phyloP scores from a whole-genome alignment of 495 filamentous ascomycete genomes.

The Neurospora sp. region DNA sequence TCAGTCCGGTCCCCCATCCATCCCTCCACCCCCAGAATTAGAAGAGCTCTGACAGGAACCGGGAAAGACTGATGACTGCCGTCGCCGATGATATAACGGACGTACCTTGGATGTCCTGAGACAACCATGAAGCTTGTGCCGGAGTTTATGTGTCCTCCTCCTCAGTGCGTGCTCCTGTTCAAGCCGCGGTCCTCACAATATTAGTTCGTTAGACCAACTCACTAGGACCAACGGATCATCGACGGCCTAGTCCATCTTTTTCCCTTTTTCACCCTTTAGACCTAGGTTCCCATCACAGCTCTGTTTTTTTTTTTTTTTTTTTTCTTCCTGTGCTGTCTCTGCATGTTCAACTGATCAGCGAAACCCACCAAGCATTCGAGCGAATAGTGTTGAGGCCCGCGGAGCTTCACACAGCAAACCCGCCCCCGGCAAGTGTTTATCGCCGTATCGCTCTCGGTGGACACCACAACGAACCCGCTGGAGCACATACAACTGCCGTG shows the following conservation, averaged over 20 bases:
- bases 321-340: neutral
- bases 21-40: neutral
- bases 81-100: conserved; percentile 8
- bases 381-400: neutral
- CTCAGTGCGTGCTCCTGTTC: neutral
- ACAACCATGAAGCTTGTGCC: conserved; percentile 4
- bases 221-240: neutral
- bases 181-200: neutral
- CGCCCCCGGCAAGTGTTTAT: neutral
- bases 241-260: neutral
- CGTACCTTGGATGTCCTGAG: conserved; percentile 12
- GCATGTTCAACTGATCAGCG: neutral
- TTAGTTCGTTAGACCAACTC: neutral
- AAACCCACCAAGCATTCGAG: neutral
- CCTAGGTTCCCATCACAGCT: neutral
- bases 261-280: neutral
- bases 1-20: neutral
- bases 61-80: neutral
- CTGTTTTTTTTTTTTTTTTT: neutral
- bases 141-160: neutral
- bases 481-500: neutral
- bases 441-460: neutral
- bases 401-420: neutral
- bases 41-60: neutral
- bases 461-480: neutral